phyloP scores from a whole-genome alignment of 1,284 basidiomycete genomes.

The Ceratobasidium theobromae region DNA sequence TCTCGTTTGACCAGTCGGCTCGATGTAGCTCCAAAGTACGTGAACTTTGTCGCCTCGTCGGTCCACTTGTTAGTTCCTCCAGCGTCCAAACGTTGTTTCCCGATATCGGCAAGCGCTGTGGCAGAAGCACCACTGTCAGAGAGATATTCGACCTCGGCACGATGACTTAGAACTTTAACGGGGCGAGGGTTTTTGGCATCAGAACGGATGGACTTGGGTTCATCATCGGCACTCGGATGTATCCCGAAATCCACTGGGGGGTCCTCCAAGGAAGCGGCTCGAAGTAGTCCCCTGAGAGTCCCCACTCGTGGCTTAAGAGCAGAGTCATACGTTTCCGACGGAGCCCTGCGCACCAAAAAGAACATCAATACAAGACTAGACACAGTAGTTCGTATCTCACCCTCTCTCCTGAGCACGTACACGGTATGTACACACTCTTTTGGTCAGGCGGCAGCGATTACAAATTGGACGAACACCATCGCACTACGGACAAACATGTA shows the following conservation, averaged over 20 bases:
- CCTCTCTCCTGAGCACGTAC: slow-evolving; percentile 23
- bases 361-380: background rate
- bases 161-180: slow-evolving; percentile 4
- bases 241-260: slow-evolving; percentile 19
- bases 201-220: slow-evolving; percentile 2
- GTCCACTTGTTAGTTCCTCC: background rate
- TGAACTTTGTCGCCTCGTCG: slow-evolving; percentile 17
- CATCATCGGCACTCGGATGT: background rate
- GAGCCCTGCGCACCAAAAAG: background rate
- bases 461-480: slow-evolving; percentile 26
- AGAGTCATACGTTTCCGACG: slow-evolving; percentile 22
- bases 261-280: slow-evolving; percentile 13
- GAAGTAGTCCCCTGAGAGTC: slow-evolving; percentile 16
- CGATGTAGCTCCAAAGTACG: slow-evolving; percentile 24
- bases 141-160: slow-evolving; percentile 6
- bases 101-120: slow-evolving; percentile 19
- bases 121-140: slow-evolving; percentile 15
- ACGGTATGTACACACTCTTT: slow-evolving; percentile 21
- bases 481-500: background rate
- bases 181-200: background rate
- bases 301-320: slow-evolving; percentile 12
- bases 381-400: background rate
- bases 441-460: slow-evolving; percentile 16
- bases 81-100: slow-evolving; percentile 6
- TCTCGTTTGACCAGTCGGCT: no score